A percentile compares a stretch with the other conserved stretches of the same genome.
These are phyloP conservation scores for Picea engelmannii DNA, from an alignment of 83 land plant species.

Conservation along the genomic window DNA sequence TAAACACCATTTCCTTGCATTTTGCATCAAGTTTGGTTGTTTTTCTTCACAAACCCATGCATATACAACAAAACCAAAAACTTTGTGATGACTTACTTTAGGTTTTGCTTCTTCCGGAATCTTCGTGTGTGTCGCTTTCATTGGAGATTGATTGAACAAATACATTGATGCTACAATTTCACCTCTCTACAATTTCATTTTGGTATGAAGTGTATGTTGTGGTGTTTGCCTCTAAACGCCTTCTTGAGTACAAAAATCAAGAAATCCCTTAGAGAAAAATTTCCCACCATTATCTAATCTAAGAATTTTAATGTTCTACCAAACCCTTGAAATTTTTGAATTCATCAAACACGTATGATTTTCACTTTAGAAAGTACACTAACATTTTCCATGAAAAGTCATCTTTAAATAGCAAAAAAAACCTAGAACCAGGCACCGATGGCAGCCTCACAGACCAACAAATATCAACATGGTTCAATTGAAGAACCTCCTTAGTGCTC, in stretches of 20 bases:
- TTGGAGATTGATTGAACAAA: neutral
- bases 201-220: neutral
- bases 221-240: neutral
- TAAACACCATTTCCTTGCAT: neutral
- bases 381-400: neutral
- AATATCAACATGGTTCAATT: neutral
- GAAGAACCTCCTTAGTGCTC: neutral
- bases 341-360: no score
- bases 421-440: neutral
- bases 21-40: conserved; percentile 1
- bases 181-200: neutral
- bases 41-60: conserved; percentile 3
- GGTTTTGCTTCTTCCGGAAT: neutral
- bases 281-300: no score
- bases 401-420: neutral
- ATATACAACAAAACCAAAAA: neutral
- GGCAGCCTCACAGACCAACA: neutral
- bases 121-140: neutral
- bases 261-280: no score
- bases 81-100: neutral
- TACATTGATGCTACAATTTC: neutral
- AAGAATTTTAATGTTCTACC: no score
- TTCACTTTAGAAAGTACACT: no score
- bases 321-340: no score
- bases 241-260: neutral